These are phyloP conservation scores for Lichtheimia ornata DNA, from an alignment of 371 early-diverging fungal genomes.

Conservation along the genomic window DNA sequence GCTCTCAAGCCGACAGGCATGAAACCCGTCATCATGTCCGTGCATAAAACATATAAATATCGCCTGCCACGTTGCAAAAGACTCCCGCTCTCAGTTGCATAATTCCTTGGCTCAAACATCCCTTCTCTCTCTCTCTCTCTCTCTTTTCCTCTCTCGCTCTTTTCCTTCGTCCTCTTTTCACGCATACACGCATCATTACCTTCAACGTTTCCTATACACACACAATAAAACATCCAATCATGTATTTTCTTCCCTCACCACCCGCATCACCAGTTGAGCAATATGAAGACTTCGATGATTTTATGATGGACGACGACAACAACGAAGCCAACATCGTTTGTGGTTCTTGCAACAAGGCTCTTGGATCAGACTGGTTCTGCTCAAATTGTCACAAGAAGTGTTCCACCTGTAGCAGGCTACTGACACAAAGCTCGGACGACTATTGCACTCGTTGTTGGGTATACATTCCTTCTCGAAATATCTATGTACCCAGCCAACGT, in stretches of 20 bases:
- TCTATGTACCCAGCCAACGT: slow-evolving; percentile 6
- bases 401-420: slow-evolving; percentile 40
- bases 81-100: neutral
- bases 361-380: slow-evolving; percentile 50
- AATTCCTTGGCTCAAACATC: neutral
- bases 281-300: slow-evolving; percentile 14
- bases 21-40: slow-evolving; percentile 13
- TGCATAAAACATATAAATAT: slow-evolving; percentile 16
- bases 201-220: neutral
- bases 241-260: slow-evolving; percentile 42
- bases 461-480: slow-evolving; percentile 24
- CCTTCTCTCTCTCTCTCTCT: neutral
- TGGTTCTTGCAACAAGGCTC: slow-evolving; percentile 43
- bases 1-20: slow-evolving; percentile 1
- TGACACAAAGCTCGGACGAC: slow-evolving; percentile 28
- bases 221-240: slow-evolving; percentile 6
- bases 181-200: neutral
- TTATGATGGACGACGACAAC: neutral
- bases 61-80: slow-evolving; percentile 1
- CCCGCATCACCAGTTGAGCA: slow-evolving; percentile 24
- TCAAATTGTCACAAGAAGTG: slow-evolving; percentile 48
- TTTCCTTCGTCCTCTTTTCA: neutral
- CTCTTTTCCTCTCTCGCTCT: too few relatives aligned
- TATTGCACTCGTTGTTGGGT: slow-evolving; percentile 48
- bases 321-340: slow-evolving; percentile 26